Evolutionary conservation across 441 rosid genomes (phyloP).

Genomic region (Aleurites moluccanus): DNA sequence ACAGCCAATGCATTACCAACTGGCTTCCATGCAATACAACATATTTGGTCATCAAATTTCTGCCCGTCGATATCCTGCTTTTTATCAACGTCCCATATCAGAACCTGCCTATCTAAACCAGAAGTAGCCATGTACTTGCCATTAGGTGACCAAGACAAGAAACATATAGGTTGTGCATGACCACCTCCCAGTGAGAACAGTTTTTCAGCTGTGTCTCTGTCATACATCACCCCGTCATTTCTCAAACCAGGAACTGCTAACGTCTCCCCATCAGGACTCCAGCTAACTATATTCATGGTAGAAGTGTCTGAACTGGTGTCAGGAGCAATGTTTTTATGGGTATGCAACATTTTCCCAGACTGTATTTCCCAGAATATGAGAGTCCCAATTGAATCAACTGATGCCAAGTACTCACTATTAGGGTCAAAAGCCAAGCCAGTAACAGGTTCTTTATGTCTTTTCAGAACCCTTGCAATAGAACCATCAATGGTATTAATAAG

Average conservation of each 20-base stretch:
- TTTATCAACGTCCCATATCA: slow-evolving; percentile 85
- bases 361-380: slow-evolving; percentile 85
- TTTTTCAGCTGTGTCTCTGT: slow-evolving; percentile 90
- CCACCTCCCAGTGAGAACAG: slow-evolving; percentile 77
- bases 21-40: slow-evolving; percentile 92
- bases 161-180: slow-evolving; percentile 72
- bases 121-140: slow-evolving; percentile 94
- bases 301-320: slow-evolving; percentile 60
- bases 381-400: slow-evolving; percentile 81
- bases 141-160: slow-evolving; percentile 84
- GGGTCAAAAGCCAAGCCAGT: slow-evolving; percentile 86
- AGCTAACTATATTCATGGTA: slow-evolving; percentile 56
- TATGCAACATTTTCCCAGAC: slow-evolving; percentile 58
- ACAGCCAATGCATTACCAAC: slow-evolving; percentile 82
- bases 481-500: slow-evolving; percentile 91
- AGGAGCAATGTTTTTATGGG: slow-evolving; percentile 69
- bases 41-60: slow-evolving; percentile 67
- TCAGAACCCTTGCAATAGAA: slow-evolving; percentile 82
- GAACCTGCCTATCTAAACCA: slow-evolving; percentile 77
- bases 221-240: slow-evolving; percentile 90
- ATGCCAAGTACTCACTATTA: slow-evolving; percentile 72
- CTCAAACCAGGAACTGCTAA: slow-evolving; percentile 84
- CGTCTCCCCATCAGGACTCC: slow-evolving; percentile 95
- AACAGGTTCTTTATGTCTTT: slow-evolving; percentile 82
- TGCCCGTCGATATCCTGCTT: slow-evolving; percentile 87